Evolutionary conservation across 345 rosid species (phyloP).

Genomic region (Ricinus communis): DNA sequence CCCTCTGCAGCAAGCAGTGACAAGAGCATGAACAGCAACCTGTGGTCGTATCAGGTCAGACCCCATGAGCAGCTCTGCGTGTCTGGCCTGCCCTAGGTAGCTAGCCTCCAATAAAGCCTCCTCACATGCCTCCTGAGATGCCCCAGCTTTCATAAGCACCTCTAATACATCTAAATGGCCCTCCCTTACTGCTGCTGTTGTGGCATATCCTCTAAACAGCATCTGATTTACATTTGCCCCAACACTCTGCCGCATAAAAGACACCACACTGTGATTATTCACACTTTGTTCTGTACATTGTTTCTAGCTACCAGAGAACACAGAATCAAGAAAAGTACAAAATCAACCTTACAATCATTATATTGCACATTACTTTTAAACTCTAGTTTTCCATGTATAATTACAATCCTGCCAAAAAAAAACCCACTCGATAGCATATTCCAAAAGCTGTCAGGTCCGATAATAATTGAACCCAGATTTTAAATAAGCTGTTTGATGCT

Average conservation of each 20-base stretch:
- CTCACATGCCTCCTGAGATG: conserved; percentile 36
- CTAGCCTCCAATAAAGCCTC: conserved; percentile 33
- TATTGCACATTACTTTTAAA: no score
- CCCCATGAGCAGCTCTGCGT: conserved; percentile 18
- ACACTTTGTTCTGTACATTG: no score
- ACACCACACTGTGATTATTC: background rate
- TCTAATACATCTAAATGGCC: conserved; percentile 27
- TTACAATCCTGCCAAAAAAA: no score
- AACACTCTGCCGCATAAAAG: conserved; percentile 13
- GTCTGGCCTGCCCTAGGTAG: conserved; percentile 23
- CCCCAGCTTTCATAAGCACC: conserved; percentile 23
- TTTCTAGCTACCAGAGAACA: no score
- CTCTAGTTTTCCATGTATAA: no score
- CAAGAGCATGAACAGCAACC: conserved; percentile 28
- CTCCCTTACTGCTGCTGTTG: conserved; percentile 33
- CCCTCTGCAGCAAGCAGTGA: conserved; percentile 30
- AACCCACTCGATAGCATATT: background rate
- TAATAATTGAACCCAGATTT: background rate
- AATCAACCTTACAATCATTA: no score
- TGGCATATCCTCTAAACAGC: conserved; percentile 31
- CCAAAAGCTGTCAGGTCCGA: no score
- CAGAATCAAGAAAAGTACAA: no score
- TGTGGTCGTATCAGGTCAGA: conserved; percentile 31
- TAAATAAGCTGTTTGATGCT: background rate
- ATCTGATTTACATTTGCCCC: conserved; percentile 33